A percentile compares a stretch with the other conserved stretches of the same genome.
Conservation (phyloP, 1,139 yeast species). For the Diutina scorzettiae region DNA sequence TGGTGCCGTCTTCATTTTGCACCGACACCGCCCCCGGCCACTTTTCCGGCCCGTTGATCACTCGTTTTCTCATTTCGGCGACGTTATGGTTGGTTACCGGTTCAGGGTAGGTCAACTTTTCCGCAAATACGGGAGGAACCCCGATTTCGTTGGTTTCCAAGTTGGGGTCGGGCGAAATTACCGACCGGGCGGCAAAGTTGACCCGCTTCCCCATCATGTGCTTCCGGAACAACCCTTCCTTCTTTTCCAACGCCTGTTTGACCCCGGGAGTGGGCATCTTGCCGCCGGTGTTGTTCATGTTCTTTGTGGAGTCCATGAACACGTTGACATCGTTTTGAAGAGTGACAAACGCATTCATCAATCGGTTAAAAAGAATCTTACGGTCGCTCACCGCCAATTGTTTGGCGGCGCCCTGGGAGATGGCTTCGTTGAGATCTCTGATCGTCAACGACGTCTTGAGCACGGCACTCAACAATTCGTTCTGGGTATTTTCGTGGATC, state of each 20-base stretch:
- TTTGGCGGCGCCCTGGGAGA: slow-evolving; percentile 44
- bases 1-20: slow-evolving; percentile 91
- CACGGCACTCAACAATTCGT: slow-evolving; percentile 72
- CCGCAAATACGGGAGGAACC: slow-evolving; percentile 97
- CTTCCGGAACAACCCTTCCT: slow-evolving; percentile 95
- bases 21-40: slow-evolving; percentile 99
- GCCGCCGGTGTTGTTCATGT: slow-evolving; percentile 60
- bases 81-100: slow-evolving; percentile 95
- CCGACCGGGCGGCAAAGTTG: slow-evolving; percentile 97
- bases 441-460: slow-evolving; percentile 71
- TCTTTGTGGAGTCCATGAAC: slow-evolving; percentile 84
- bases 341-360: slow-evolving; percentile 92
- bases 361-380: slow-evolving; percentile 68
- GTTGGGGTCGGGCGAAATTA: slow-evolving; percentile 97
- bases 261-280: slow-evolving; percentile 83
- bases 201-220: slow-evolving; percentile 99
- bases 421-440: slow-evolving; percentile 79
- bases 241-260: slow-evolving; percentile 95
- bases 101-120: slow-evolving; percentile 91
- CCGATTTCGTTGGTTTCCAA: slow-evolving; percentile 97
- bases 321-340: slow-evolving; percentile 93
- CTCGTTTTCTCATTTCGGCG: slow-evolving; percentile 85
- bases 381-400: slow-evolving; percentile 47
- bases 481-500: slow-evolving; percentile 88
- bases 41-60: slow-evolving; percentile 89